Base-by-base conservation (phyloP, 148 eudicot species). In the Nepenthes mirabilis region DNA sequence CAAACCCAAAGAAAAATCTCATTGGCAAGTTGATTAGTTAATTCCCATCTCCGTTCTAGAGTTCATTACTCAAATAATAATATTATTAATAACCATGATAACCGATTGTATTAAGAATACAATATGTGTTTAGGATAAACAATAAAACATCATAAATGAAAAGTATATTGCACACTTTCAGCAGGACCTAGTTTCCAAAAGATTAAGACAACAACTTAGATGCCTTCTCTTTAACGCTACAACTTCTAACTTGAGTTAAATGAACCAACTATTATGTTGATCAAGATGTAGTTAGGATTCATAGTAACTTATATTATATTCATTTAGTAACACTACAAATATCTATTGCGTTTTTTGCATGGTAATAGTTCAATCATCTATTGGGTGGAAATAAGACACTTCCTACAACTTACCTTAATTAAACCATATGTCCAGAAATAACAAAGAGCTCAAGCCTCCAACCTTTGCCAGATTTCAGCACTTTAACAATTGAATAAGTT, bases 131-230 rank as follows among this genome's bases (percentile, higher is more conserved):
- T 3, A 3, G 45, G 0, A 8, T 40, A 12, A 11, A 36, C 6
- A 14, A 33, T 13, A 35, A 13, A 35, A 34, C 35, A 23, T 11
- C 43, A 34, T 32, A 54, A 36, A 58, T 32, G 11, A 62, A 23
- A 55, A 23, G 33, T 54, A 49, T 4, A 33, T 55, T 32, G 23
- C 61, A 49, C 66, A 88, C 98, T 96, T 91, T 91, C 65, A 88
- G 98, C 63, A 88, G 88, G 10, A 91, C 98, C 65, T 91, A 91
- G 72, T 91, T 91, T n/a, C 98, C 98, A 71, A 91, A 91, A 52
- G 88, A 96, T 83, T 88, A 96, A 51, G 88, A 88, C 78, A 91
- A 85, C 74, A 91, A 75, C 67, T 71, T 78, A 66, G 83, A 76
- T 64, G 74, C 90, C 74, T 85, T 91, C 71, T 82, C 91, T 57